phyloP scores from a whole-genome alignment of 768 basidiomycete genomes.

The Albatrellus ellisii region DNA sequence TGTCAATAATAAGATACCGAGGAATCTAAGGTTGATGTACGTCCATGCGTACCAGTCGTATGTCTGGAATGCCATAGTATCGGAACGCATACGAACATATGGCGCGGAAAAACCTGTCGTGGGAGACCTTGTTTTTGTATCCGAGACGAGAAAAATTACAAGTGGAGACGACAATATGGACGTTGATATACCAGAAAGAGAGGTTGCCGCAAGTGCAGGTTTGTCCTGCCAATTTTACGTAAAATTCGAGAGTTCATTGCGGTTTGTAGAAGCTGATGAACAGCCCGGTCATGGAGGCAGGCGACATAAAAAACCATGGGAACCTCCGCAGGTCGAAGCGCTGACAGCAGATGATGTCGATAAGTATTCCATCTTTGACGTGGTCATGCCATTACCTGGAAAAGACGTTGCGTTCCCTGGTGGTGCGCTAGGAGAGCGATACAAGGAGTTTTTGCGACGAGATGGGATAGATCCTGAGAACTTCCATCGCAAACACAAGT shows the following conservation, averaged over 20 bases:
- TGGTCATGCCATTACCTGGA: constrained; percentile 95
- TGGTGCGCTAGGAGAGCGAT: constrained; percentile 75
- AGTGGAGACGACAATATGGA: constrained; percentile 19
- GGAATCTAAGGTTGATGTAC: constrained; percentile 93
- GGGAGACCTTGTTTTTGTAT: constrained; percentile 86
- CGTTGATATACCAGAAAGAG: constrained; percentile 21
- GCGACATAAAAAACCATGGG: constrained; percentile 37
- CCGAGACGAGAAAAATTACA: constrained; percentile 16
- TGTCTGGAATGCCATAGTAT: constrained; percentile 95
- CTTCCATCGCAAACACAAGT: constrained; percentile 86
- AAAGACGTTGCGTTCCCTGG: constrained; percentile 90
- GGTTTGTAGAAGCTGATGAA: too few species aligned
- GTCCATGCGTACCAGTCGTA: constrained; percentile 98
- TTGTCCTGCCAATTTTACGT: too few species aligned
- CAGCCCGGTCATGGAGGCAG: constrained; percentile 9
- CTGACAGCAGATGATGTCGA: constrained; percentile 66
- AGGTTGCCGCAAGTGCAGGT: constrained; percentile 15
- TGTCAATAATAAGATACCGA: constrained; percentile 57
- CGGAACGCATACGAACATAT: constrained; percentile 75
- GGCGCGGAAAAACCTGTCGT: constrained; percentile 63
- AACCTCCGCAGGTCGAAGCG: constrained; percentile 60
- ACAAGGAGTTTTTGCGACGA: constrained; percentile 62
- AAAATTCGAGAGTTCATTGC: too few species aligned
- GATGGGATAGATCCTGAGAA: constrained; percentile 90
- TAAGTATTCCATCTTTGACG: constrained; percentile 84